Evolutionary conservation across 164 flowering plant species (phyloP).

Genomic region (Aristolochia californica): DNA sequence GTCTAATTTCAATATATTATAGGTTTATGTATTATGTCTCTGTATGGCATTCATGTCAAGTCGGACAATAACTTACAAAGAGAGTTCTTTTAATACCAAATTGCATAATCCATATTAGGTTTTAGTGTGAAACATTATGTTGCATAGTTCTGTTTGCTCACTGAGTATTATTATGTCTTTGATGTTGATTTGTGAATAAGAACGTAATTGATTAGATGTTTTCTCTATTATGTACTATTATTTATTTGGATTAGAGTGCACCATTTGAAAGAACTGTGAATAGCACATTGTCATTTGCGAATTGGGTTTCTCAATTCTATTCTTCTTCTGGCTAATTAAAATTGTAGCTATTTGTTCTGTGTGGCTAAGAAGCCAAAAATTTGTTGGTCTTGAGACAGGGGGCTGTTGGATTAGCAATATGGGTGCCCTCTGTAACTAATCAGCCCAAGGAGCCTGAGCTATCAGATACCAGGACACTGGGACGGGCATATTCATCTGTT

Average conservation of each 20-base stretch:
- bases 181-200: background rate
- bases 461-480: conserved; percentile 32
- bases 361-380: background rate
- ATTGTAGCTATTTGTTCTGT: no score
- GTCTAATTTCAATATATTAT: no score
- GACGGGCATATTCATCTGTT: conserved; percentile 58
- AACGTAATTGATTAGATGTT: background rate
- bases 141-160: no score
- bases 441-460: conserved; percentile 57
- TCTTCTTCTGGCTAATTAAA: background rate
- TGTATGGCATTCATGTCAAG: no score
- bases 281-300: background rate
- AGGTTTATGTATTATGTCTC: no score
- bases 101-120: no score
- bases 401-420: conserved; percentile 98
- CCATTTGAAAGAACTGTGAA: background rate
- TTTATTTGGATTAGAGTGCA: no score
- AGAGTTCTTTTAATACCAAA: no score
- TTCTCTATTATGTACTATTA: background rate
- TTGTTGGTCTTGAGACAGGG: conserved; percentile 43
- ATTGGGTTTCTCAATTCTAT: background rate
- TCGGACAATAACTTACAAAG: no score
- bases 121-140: no score
- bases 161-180: background rate
- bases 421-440: conserved; percentile 94